phyloP scores from a whole-genome alignment of 306 rosid genomes.

The peach (Prunus persica) region Prunus_persica_NCBIv2 NC_034014.1:10088501-10089000 shows the following conservation, averaged over 20 bases:
- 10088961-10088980: not conserved
- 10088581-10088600: not conserved
- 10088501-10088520: slow-evolving; percentile 16
- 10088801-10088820: not conserved
- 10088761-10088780: not conserved
- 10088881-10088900: not conserved
- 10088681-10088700: slow-evolving; percentile 14
- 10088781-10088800: not conserved
- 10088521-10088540: slow-evolving; percentile 9
- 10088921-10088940: slow-evolving; percentile 6
- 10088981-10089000: not conserved
- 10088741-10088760: slow-evolving; percentile 1
- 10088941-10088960: not conserved
- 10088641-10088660: not conserved
- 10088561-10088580: not conserved
- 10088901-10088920: not conserved
- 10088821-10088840: slow-evolving; percentile 1
- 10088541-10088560: not conserved
- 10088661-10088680: slow-evolving; percentile 11
- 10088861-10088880: not conserved
- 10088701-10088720: not conserved
- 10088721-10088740: not conserved
- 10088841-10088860: slow-evolving; percentile 10
- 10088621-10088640: not conserved
- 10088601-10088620: not conserved